Evolutionary conservation across 1,284 basidiomycete species (phyloP), one percentile per base, ranked within the genome.

Genomic region (Peniophora sp.): DNA sequence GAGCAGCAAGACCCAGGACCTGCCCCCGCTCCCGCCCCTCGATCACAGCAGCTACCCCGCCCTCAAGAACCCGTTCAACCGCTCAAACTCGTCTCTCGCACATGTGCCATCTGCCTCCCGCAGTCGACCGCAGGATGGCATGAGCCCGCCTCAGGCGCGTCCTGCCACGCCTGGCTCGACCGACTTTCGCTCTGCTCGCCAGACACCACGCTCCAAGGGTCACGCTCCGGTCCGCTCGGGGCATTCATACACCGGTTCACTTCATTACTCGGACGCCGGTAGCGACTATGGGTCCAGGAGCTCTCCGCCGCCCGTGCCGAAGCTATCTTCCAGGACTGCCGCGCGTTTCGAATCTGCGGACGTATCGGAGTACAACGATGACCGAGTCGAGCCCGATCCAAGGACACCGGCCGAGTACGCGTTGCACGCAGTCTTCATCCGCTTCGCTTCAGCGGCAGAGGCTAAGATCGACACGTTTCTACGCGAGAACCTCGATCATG

Each of bases 331-430:
- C 5, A 5, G n/a, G 5, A n/a, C 18, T 20, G 15, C 15, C 34
- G 34, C 10, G 6, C n/a, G 15, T 15, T 20, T 41, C 8, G 37
- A n/a, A 20, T 41, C 15, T 20, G 81, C 81, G 1, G 74, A 90
- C 51, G 87, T 86, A 1, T 76, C 77, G 50, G 74, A 70, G 10
- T 55, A 53, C 15, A 83, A 58, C 41, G 57, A 84, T 20, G 83
- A 87, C 56, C 82, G 80, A 55, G 74, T 84, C 41, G 68, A 76
- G 11, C 74, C 79, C 58, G 83, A 85, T 51, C 83, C 84, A 2
- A 83, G 82, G 59, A 91, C 86, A 11, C 92, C 92, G 0, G 84
- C 85, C 0, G 92, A 94, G 58, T 92, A 88, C 59, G 92, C 92
- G 1, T 68, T 95, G 32, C 86, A 92, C 60, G 88, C 90, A 0